Evolutionary conservation across 495 filamentous ascomycete genomes (phyloP).

Genomic region (Chlorociboria aeruginascens): DNA sequence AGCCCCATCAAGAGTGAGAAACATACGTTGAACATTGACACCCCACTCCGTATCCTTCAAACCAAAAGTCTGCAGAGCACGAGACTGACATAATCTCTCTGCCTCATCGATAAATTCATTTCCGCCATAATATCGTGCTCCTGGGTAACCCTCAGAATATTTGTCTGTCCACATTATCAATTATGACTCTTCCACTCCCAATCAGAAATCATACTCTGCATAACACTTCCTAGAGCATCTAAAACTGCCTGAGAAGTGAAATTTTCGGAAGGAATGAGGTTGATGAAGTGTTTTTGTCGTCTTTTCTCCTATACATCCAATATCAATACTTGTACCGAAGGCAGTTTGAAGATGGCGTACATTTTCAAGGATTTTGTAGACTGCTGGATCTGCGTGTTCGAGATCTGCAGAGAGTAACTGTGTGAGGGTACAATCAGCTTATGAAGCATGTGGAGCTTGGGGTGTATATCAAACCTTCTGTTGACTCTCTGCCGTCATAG

Average conservation of each 20-base stretch:
- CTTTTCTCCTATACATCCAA: constrained; percentile 61
- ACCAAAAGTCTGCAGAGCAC: constrained; percentile 78
- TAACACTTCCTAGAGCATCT: constrained; percentile 91
- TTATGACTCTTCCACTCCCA: background rate
- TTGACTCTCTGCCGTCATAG: constrained; percentile 45
- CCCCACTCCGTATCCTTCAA: constrained; percentile 84
- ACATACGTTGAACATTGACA: constrained; percentile 89
- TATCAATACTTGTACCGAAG: background rate
- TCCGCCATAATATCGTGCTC: constrained; percentile 92
- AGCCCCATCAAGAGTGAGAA: background rate
- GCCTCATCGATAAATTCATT: constrained; percentile 92
- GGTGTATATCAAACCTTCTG: constrained; percentile 39
- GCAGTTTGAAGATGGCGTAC: constrained; percentile 31
- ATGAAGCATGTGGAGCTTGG: background rate
- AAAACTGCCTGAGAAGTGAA: constrained; percentile 96
- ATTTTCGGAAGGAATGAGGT: constrained; percentile 97
- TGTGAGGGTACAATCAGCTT: constrained; percentile 9
- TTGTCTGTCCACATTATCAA: constrained; percentile 53
- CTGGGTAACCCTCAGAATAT: constrained; percentile 97
- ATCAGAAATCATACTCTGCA: constrained; percentile 66
- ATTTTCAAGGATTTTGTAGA: constrained; percentile 83
- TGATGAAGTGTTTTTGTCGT: constrained; percentile 94
- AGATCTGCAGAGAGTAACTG: constrained; percentile 73
- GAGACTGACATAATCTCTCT: constrained; percentile 77
- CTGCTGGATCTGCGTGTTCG: constrained; percentile 72